Conservation (phyloP, 148 eudicot genomes). For the Arctostaphylos glauca region DNA sequence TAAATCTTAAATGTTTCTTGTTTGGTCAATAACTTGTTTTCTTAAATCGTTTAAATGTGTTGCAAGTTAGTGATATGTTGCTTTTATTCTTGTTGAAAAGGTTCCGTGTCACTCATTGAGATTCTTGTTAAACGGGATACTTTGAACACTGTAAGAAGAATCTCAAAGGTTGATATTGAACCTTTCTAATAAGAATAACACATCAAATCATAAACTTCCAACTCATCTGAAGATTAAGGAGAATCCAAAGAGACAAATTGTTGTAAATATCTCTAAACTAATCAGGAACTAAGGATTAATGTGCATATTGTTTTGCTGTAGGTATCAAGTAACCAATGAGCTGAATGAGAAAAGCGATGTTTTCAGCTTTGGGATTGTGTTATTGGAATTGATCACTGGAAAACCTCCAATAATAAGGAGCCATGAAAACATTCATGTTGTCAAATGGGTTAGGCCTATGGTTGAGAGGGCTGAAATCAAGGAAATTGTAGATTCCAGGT, state of each 20-base stretch:
- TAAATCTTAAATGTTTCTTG: neutral
- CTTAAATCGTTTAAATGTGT: neutral
- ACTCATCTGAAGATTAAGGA: too few species aligned
- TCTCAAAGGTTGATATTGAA: neutral
- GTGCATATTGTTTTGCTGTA: neutral
- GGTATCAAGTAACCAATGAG: neutral
- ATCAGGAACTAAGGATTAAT: too few species aligned
- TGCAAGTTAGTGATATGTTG: neutral
- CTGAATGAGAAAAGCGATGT: conserved; percentile 9
- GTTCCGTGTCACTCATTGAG: neutral
- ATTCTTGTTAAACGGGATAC: neutral
- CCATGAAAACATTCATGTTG: neutral
- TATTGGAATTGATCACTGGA: conserved; percentile 14
- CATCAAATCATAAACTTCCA: too few species aligned
- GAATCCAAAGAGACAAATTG: neutral
- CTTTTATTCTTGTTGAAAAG: neutral
- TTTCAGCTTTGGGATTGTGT: conserved; percentile 13
- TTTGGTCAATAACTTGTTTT: neutral
- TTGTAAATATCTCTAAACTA: neutral
- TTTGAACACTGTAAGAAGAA: neutral
- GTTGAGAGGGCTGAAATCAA: neutral
- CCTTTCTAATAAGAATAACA: neutral
- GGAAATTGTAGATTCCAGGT: neutral
- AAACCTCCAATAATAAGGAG: neutral
- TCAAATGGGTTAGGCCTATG: neutral